phyloP scores from a whole-genome alignment of 2,329 filamentous ascomycete genomes.

The Xylaria sp. region DNA sequence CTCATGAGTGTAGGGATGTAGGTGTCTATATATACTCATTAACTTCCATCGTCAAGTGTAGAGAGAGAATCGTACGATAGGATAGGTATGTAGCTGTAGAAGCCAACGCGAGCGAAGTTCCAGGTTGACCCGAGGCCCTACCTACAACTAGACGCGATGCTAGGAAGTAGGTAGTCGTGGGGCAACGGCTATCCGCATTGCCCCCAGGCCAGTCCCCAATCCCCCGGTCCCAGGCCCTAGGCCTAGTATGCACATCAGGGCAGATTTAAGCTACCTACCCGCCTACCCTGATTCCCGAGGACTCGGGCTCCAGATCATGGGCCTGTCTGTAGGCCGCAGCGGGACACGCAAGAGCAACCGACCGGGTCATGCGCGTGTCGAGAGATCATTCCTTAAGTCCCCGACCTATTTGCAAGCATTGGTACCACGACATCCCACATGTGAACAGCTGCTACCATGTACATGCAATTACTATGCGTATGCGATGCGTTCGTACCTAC shows the following conservation, averaged over 20 bases:
- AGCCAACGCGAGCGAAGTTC: too few relatives aligned
- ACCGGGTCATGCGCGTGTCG: conserved; percentile 29
- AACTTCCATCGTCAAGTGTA: too few relatives aligned
- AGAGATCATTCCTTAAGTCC: conserved; percentile 3
- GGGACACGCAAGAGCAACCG: conserved; percentile 26
- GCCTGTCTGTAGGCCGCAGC: conserved; percentile 28
- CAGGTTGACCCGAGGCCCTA: too few relatives aligned
- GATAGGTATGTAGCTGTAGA: too few relatives aligned
- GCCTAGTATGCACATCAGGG: conserved; percentile 12
- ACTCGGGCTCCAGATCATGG: conserved; percentile 33
- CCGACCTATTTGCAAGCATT: conserved; percentile 17
- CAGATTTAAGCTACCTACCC: conserved; percentile 1
- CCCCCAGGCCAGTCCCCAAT: not conserved
- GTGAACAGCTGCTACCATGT: conserved; percentile 10
- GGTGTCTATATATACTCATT: too few relatives aligned
- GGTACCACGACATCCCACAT: conserved; percentile 29
- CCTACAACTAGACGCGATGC: not conserved
- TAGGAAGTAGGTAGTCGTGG: not conserved
- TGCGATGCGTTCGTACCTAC: not conserved
- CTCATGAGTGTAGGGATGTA: too few relatives aligned
- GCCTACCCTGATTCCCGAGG: conserved; percentile 33
- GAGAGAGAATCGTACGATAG: too few relatives aligned
- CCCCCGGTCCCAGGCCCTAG: not conserved
- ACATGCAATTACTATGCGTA: too few relatives aligned
- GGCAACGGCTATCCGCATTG: conserved; percentile 27